Conservation (phyloP, 225 moss, liverwort and hornwort genomes). For the Sphagnum tenellum region DNA sequence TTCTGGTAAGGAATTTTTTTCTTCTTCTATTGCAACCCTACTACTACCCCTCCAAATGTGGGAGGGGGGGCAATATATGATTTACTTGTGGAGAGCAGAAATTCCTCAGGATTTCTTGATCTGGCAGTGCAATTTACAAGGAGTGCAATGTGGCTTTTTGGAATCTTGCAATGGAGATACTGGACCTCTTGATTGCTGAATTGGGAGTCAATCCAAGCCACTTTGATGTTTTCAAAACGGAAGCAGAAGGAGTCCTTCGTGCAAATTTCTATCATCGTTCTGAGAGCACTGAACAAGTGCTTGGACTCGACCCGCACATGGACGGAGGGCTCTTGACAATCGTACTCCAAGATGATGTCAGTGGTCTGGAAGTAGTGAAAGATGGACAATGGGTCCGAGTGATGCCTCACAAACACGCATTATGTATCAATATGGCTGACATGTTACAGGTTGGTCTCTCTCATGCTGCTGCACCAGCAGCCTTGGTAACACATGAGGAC, state of each 20-base stretch:
- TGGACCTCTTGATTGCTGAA: constrained; percentile 28
- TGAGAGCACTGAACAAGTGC: constrained; percentile 8
- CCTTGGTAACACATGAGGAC: too few relatives aligned
- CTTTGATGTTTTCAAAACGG: constrained; percentile 23
- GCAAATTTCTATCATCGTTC: constrained; percentile 31
- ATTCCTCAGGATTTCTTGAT: background rate
- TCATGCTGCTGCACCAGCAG: too few relatives aligned
- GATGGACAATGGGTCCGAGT: constrained; percentile 26
- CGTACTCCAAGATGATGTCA: constrained; percentile 35
- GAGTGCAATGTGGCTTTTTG: constrained; percentile 21
- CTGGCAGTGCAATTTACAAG: constrained; percentile 22
- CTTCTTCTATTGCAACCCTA: too few relatives aligned
- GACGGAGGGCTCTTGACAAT: constrained; percentile 39
- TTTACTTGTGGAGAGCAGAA: background rate
- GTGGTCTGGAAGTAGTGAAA: constrained; percentile 42
- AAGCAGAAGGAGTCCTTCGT: constrained; percentile 22
- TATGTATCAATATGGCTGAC: constrained; percentile 43
- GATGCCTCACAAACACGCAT: constrained; percentile 15
- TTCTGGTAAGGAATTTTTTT: constrained; percentile 11
- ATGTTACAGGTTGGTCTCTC: constrained; percentile 32
- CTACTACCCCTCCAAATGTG: background rate
- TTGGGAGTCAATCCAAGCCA: constrained; percentile 26
- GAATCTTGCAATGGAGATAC: constrained; percentile 37
- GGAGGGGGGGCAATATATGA: background rate
- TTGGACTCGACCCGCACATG: constrained; percentile 29